Percentiles rank a stretch among this genome's conserved stretches.
phyloP scores from a whole-genome alignment of 257 asterid genomes.

The Solanum pennellii region DNA sequence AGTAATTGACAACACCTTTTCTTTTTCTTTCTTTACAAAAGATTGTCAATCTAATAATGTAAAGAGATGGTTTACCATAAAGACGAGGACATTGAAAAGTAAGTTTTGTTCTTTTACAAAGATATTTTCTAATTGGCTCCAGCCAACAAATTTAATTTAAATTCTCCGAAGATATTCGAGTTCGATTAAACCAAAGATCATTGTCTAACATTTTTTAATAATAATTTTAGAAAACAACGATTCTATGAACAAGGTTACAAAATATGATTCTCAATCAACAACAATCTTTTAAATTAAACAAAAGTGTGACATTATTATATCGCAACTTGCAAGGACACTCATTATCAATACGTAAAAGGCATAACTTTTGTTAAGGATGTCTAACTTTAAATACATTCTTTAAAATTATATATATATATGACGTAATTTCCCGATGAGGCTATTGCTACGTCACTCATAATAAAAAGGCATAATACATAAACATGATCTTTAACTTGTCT shows the following conservation, averaged over 20 bases:
- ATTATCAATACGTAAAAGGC: too few relatives aligned
- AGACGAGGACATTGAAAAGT: neutral
- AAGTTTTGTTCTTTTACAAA: neutral
- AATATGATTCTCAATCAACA: neutral
- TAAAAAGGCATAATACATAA: too few relatives aligned
- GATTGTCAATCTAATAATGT: neutral
- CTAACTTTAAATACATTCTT: too few relatives aligned
- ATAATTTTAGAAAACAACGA: neutral
- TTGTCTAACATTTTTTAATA: neutral
- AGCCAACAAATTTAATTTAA: too few relatives aligned
- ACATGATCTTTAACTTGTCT: too few relatives aligned
- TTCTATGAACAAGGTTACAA: neutral
- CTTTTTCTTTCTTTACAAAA: neutral
- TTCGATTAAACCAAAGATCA: neutral
- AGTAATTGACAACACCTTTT: neutral
- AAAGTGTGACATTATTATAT: neutral
- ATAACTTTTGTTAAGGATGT: too few relatives aligned
- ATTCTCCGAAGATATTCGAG: neutral
- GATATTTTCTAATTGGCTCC: neutral
- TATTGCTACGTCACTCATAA: too few relatives aligned
- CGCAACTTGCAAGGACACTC: neutral
- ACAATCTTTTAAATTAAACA: neutral
- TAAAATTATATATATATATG: too few relatives aligned
- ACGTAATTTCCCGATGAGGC: too few relatives aligned
- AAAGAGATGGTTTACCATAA: neutral